Evolutionary conservation across 176 grass and related monocot species (phyloP), one percentile per base, ranked within the genome.

Genomic region (Phoenix roebelenii): DNA sequence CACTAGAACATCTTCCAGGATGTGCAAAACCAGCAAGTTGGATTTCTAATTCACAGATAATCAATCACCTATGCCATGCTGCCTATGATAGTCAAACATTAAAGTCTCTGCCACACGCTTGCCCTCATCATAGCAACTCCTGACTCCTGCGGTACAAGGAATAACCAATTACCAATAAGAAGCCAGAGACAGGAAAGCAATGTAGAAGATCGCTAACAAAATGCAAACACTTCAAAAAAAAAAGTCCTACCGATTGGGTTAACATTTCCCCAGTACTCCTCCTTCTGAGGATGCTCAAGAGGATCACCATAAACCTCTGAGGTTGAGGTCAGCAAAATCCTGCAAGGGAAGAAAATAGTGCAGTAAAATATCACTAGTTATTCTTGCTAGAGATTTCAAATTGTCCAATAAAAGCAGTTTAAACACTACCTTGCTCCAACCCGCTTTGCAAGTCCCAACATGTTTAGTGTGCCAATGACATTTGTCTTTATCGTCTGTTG

Each of bases 251-350:
- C 91, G 32, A 95, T 95, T 60, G 91, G 91, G 57, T 95, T 95
- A 63, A 95, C 91, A 77, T 95, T 88, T 58, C 91, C 86, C 91
- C 91, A 90, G 15, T 95, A 95, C 39, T 81, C 80, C 56, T 95
- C 91, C 58, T 82, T 90, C 66, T 95, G 91, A 56, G 91, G 86
- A 74, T 95, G 91, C 64, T 95, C 82, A 70, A 95, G 91, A 3
- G 86, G 91, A 75, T 95, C 91, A 61, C 91, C 91, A 59, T 95
- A 95, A 49, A 95, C 91, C 83, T 95, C 91, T 64, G 83, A 86
- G 62, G 91, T 95, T 65, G 83, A 86, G 44, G 86, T 90, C 54
- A 90, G 64, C 51, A 95, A 87, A 76, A 95, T 78, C 58, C 75
- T 78, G 25, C 10, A 78, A 50, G 16, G 16, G 16, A 30, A 61